phyloP scores from a whole-genome alignment of 805 yeast genomes.

The Pichia scutulata region DNA sequence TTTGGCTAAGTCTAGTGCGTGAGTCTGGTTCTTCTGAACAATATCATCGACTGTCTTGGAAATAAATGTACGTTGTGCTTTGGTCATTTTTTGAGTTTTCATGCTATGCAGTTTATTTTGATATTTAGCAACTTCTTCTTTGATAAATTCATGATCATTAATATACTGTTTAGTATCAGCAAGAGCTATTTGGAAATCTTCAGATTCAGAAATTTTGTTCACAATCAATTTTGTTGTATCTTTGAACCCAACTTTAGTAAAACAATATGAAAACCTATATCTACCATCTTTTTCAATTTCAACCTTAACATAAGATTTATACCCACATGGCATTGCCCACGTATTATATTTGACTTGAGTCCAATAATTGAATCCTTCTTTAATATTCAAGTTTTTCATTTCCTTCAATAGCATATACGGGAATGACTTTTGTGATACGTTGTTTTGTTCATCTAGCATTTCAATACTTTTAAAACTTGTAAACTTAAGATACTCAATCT shows the following conservation, averaged over 20 bases:
- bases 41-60: conserved; percentile 10
- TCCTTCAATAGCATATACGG: conserved; percentile 8
- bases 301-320: conserved; percentile 7
- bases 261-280: background rate
- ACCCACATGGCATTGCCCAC: conserved; percentile 7
- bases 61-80: conserved; percentile 8
- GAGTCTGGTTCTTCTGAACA: conserved; percentile 16
- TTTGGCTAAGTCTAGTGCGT: conserved; percentile 15
- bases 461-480: conserved; percentile 25
- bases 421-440: conserved; percentile 8
- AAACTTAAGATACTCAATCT: conserved; percentile 23
- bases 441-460: conserved; percentile 12
- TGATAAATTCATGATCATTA: background rate
- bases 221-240: background rate
- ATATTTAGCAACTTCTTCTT: background rate
- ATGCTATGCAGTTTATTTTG: background rate
- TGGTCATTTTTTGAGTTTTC: background rate
- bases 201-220: background rate
- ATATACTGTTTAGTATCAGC: background rate
- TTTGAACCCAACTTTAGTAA: background rate
- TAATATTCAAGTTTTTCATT: conserved; percentile 7
- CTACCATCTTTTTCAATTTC: conserved; percentile 3
- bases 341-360: conserved; percentile 8
- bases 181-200: conserved; percentile 1
- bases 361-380: conserved; percentile 5